Conservation (phyloP, 1,284 basidiomycete genomes). For the Puccinia polysora region DNA sequence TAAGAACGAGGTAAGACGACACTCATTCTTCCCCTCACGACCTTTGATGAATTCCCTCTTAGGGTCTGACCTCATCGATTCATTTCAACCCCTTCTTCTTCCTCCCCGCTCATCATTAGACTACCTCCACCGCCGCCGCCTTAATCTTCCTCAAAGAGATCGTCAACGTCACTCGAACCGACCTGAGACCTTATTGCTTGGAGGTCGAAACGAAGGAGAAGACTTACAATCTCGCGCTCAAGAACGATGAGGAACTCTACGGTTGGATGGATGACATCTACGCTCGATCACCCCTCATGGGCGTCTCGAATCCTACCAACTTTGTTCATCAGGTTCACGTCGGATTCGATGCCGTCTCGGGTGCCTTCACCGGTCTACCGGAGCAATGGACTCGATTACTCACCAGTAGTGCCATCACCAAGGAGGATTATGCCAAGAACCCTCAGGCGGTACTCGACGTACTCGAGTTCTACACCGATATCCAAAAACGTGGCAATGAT, state of each 20-base stretch:
- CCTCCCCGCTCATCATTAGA: conserved; percentile 54
- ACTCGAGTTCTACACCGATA: conserved; percentile 96
- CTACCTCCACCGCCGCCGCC: conserved; percentile 62
- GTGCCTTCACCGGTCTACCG: conserved; percentile 90
- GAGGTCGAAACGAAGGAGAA: conserved; percentile 76
- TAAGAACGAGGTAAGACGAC: conserved; percentile 72
- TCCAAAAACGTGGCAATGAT: conserved; percentile 85
- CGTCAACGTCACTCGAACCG: conserved; percentile 78
- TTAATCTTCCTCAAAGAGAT: conserved; percentile 72
- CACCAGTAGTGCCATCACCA: conserved; percentile 92
- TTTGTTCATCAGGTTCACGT: conserved; percentile 98
- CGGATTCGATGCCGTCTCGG: conserved; percentile 88
- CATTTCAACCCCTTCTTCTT: conserved; percentile 14
- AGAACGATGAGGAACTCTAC: conserved; percentile 91
- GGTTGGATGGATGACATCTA: conserved; percentile 96
- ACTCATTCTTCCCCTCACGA: neutral
- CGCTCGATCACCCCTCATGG: conserved; percentile 82
- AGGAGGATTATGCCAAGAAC: conserved; percentile 93
- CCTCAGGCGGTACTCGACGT: conserved; percentile 96
- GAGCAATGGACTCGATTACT: conserved; percentile 94
- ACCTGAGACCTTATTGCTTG: conserved; percentile 86
- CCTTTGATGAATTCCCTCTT: conserved; percentile 40
- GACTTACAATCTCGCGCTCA: conserved; percentile 71
- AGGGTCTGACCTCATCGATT: neutral
- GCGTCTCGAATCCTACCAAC: conserved; percentile 88